Evolutionary conservation across 2,329 filamentous ascomycete genomes (phyloP).

Genomic region (Venturia oleaginea): DNA sequence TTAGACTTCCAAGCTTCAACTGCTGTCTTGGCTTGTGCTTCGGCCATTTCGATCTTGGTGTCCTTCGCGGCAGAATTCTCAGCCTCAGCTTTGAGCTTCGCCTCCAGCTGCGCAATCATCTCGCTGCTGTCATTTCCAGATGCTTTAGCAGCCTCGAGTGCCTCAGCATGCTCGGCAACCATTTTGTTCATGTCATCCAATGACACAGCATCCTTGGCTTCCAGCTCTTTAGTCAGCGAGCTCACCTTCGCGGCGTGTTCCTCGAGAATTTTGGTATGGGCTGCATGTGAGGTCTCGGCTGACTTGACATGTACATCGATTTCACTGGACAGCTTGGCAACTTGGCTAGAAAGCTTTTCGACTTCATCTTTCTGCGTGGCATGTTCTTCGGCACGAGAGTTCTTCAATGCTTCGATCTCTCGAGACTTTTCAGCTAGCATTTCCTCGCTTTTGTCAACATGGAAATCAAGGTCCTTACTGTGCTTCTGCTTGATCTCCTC

Average conservation of each 20-base stretch:
- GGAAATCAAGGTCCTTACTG: not conserved
- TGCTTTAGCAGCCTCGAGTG: not conserved
- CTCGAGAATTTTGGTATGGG: not conserved
- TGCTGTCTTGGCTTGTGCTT: not conserved
- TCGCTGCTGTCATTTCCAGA: not conserved
- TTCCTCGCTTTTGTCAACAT: not conserved
- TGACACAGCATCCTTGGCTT: not conserved
- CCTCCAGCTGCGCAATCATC: not conserved
- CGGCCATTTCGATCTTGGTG: not conserved
- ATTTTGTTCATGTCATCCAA: not conserved
- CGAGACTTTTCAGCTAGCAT: not conserved
- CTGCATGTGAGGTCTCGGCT: not conserved
- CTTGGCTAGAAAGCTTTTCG: not conserved
- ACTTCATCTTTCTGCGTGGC: not conserved
- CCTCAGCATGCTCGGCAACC: not conserved
- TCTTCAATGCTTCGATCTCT: not conserved
- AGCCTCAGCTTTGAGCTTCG: not conserved
- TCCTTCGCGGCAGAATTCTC: not conserved
- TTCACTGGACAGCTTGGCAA: not conserved
- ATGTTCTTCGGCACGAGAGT: not conserved
- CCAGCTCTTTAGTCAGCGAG: not conserved
- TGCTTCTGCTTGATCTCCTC: slow-evolving; percentile 3
- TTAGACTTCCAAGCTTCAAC: not conserved
- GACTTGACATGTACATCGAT: not conserved
- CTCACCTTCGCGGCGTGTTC: not conserved